A percentile compares a stretch with the other conserved stretches of the same genome.
These are phyloP conservation scores for Oryza longistaminata DNA, from an alignment of 176 grass and related monocot genomes.

Conservation along the genomic window DNA sequence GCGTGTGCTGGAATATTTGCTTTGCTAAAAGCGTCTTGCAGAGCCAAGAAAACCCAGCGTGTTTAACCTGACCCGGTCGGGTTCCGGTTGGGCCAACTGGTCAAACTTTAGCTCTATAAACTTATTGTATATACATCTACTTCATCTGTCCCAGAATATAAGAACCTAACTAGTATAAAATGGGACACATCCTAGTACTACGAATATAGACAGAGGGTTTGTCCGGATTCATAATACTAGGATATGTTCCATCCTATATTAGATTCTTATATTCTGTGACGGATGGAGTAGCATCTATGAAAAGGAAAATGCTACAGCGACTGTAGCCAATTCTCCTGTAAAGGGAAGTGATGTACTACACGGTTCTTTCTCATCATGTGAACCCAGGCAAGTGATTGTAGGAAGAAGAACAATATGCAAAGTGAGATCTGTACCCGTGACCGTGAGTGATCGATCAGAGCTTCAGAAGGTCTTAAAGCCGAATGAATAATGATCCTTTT, in stretches of 20 bases:
- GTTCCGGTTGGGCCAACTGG: not conserved
- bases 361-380: conserved; percentile 3
- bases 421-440: not conserved
- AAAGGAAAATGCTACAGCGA: not conserved
- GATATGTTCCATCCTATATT: no score
- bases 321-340: not conserved
- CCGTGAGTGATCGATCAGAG: conserved; percentile 7
- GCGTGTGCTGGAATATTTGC: conserved; percentile 1
- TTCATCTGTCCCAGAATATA: no score
- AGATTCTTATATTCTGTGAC: no score
- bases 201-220: no score
- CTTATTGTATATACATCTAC: not conserved
- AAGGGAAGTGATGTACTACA: not conserved
- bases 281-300: not conserved
- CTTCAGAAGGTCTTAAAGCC: conserved; percentile 35
- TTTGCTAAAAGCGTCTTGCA: not conserved
- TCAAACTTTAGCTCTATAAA: not conserved
- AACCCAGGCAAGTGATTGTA: not conserved
- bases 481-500: not conserved
- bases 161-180: no score
- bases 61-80: not conserved
- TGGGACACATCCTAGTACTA: no score
- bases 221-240: no score
- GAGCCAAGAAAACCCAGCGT: not conserved
- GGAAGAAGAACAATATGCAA: not conserved